Evolutionary conservation across 805 yeast species (phyloP), one percentile per base, ranked within the genome.

Genomic region (Metschnikowia lachancei): DNA sequence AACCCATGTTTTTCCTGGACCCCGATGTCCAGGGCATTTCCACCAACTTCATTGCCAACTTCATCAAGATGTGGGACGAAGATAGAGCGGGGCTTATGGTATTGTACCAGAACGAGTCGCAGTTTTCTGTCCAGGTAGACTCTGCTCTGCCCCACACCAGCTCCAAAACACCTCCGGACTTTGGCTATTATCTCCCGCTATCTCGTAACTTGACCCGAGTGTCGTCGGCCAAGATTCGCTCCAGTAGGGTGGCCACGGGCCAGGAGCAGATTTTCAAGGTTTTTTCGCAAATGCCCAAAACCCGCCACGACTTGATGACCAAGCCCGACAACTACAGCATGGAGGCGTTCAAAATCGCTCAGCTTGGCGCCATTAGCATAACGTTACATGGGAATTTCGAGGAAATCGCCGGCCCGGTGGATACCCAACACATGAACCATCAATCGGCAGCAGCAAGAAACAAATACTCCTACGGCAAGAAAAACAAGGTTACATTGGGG

Each of bases 301-400:
- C 96, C 0, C 79, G 80, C 53, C 99, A 94, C 64, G 78, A 77
- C 45, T 67, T 92, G 31, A 64, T 76, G 41, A 74, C 78, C 19
- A 71, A 76, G 39, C 91, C 96, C 3, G 72, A 76, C 9, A 66
- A 76, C 35, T 91, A 82, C 58, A 78, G 95, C 20, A 78, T 91
- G 67, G 97, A 94, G 61, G 76, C 87, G 1, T 81, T 85, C 72
- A 77, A 90, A 20, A 78, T 74, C 46, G 82, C 87, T 7, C 82
- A 78, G 39, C 78, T 90, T 24, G 78, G 82, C 42, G 97, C 96
- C 5, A 81, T 94, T 57, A 74, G 87, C 58, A 77, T 92, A 37
- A 73, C 81, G 0, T 66, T 92, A 13, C 99, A 94, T 67, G 99
- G 99, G 4, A 83, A 79, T 47, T 92, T 80, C 60, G 82, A 81